Base-by-base conservation (phyloP, 352 stramenopile genomes). In the Pythium chondricola region DNA sequence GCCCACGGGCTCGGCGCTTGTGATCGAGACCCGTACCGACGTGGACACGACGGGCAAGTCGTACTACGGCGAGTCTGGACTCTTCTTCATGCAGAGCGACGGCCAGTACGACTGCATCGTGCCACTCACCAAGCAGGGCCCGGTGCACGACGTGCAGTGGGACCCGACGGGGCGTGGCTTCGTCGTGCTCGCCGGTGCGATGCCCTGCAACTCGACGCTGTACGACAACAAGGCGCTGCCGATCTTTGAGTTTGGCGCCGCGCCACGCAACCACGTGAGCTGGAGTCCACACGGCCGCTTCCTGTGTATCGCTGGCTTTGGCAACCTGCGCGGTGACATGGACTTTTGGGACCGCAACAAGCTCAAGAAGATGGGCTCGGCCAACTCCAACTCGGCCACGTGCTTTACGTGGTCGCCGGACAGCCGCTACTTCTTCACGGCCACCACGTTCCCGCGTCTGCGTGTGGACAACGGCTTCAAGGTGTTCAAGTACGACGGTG, bases 381-480 rank as follows among this genome's bases (percentile, higher is more conserved):
- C 75, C 14, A 90, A 84, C 50, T 81, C 83, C 18, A 89, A 94
- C 58, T 78, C 71, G 14, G 81, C 80, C 21, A 95, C 80, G 10
- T 76, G 62, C 22, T 92, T 86, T 27, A 58, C 71, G 17, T 99
- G 97, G 97, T 96, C 85, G 17, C 94, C 97, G 2, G 93, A 98
- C 63, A 96, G 82, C 35, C 76, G 93, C 36, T 96, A 94, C 67
- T 98, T 99, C 57, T 63, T 96, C 31, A 97, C 95, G 31, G 92
- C 88, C 17, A 99, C 95, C 18, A 98, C 92, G 17, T 97, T 96
- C 52, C 96, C 96, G n/a, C 85, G 96, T 36, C 96, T 99, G 76
- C 98, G 98, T 73, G 96, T 99, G 9, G 96, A 99, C 66, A 99
- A 99, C 65, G 92, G 93, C 43, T 91, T 98, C 22, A 92, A 96